Evolutionary conservation across 345 rosid genomes (phyloP), one percentile per base, ranked within the genome.

Genomic region (Ceriops tagal): DNA sequence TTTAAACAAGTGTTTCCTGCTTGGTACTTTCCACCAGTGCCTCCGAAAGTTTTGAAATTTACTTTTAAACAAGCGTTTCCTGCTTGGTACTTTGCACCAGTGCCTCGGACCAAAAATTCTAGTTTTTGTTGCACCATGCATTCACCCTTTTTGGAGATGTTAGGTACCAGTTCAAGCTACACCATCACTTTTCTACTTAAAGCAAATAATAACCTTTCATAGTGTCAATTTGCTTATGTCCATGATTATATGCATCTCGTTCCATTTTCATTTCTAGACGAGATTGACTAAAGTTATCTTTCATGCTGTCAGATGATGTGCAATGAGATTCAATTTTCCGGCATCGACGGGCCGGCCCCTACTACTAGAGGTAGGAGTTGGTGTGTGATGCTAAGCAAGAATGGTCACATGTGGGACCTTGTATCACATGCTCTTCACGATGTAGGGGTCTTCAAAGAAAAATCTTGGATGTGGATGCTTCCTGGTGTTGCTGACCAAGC

Each of bases 291-390:
- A 39, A 16, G 62, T 59, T 49, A 32, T 61, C 65, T 21, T 63
- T 66, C 57, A 60, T 76, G 65, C 22, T 72, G 74, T 58, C 77
- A 71, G 79, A 71, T 67, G 64, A 67, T 61, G 76, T 67, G 61
- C 57, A 64, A 57, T 74, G 1, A 67, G 67, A 78, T 62, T 66
- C 61, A 30, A 65, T 64, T 68, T 65, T 13, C 52, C 66, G 79
- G 61, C 59, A 67, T 83, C 55, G 28, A 57, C 67, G 61, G 84
- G 77, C 70, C 75, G 85, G 83, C 87, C 93, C 96, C 88, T 86
- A 84, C 90, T 62, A 67, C 63, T 43, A 11, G 49, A 43, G 49
- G 19, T 43, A 13, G 49, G 49, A 18, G 49, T 16, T 13, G 62
- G 80, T 74, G 64, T 53, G 49, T 62, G 53, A 75, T 73, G 67